Base-by-base conservation (phyloP, 805 yeast genomes). In the Ogataea pignaliae region DNA sequence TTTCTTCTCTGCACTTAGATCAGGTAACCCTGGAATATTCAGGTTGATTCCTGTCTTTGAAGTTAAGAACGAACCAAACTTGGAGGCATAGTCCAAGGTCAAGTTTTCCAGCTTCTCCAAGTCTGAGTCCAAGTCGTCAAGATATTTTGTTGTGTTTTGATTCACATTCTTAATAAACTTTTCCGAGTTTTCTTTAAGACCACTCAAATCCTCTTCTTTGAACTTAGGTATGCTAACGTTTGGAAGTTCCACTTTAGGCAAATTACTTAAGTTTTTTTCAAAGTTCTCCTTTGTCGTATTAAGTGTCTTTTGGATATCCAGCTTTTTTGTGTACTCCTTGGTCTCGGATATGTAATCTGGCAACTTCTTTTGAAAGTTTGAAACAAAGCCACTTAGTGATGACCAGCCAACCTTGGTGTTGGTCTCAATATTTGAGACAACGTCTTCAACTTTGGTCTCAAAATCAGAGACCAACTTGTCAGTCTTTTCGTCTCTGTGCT, bases 121-220 rank as follows among this genome's bases (percentile, higher is more conserved):
- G 52, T 81, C 83, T 50, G 76, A 66, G 61, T 89, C 97, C 47
- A 90, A 71, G 8, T 78, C 75, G 49, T 87, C 90, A 40, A 89
- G 68, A 41, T 76, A 78, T 37, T 72, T 73, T 52, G 85, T 88
- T 8, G 89, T 81, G 49, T 70, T 64, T 37, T 60, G 61, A 32
- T 60, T 63, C 31, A 64, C 44, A 34, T 55, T 50, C 32, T 54
- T 46, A 29, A 66, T 52, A 39, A 57, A 35, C 31, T 57, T 55
- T 13, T 52, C 59, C 8, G 61, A 47, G 14, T 50, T 56, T 34
- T 50, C 56, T 16, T 53, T 53, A n/a, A 55, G 47, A 10, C 52
- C 60, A 35, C 52, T 50, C 18, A 59, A 21, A 34, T 59, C 55
- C 30, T 55, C 60, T 34, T 56, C 57, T 33, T 52, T 55, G 29